phyloP scores from a whole-genome alignment of 768 basidiomycete genomes.

The Mycena chlorophos region DNA sequence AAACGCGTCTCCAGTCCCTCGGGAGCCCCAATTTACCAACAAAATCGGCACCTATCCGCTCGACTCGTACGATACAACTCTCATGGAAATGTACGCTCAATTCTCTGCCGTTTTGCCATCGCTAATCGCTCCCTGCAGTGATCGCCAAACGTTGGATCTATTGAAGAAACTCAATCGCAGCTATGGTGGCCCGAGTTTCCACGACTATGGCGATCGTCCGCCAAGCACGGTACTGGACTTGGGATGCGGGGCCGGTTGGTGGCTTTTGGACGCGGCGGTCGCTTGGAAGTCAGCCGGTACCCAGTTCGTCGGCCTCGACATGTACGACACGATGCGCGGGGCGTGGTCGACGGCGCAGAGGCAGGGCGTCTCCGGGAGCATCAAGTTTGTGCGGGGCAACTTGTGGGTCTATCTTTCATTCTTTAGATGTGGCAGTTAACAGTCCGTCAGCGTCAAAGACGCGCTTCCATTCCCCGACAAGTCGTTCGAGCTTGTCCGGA shows the following conservation, averaged over 20 bases:
- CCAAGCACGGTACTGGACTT: constrained; percentile 52
- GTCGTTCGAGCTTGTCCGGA: constrained; percentile 55
- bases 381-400: constrained; percentile 26
- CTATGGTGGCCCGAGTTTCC: constrained; percentile 25
- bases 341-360: constrained; percentile 16
- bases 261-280: constrained; percentile 51
- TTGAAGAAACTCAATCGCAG: constrained; percentile 39
- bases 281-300: constrained; percentile 44
- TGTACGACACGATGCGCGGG: constrained; percentile 24
- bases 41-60: constrained; percentile 23
- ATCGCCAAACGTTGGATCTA: constrained; percentile 41
- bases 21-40: background rate
- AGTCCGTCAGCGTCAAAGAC: constrained; percentile 36
- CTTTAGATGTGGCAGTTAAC: background rate
- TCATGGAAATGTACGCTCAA: constrained; percentile 22
- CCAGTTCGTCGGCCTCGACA: constrained; percentile 37
- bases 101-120: background rate
- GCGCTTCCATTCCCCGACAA: constrained; percentile 48
- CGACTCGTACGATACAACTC: constrained; percentile 24
- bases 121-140: constrained; percentile 31
- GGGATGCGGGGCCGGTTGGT: constrained; percentile 54
- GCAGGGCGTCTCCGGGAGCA: constrained; percentile 21
- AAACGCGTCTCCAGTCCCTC: background rate
- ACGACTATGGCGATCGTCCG: constrained; percentile 26
- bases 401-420: constrained; percentile 19